These are phyloP conservation scores for Talaromyces sp. DNA, from an alignment of 2,329 filamentous ascomycete species.

Conservation along the genomic window DNA sequence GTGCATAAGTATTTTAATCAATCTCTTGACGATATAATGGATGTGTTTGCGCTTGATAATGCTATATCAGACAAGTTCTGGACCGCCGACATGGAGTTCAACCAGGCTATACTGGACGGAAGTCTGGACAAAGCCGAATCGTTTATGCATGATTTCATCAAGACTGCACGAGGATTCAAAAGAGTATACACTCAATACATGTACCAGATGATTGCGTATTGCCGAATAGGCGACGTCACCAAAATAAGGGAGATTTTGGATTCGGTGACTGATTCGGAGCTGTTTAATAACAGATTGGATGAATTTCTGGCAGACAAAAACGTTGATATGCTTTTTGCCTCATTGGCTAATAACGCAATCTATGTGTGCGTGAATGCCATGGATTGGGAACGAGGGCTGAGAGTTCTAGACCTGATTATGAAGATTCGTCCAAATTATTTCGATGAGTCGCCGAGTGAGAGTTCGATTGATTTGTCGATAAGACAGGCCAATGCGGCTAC, in stretches of 20 bases:
- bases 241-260: conserved; percentile 21
- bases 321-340: conserved; percentile 15
- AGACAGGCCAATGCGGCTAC: conserved; percentile 19
- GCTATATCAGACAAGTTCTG: conserved; percentile 4
- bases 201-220: conserved; percentile 21
- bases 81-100: conserved; percentile 6
- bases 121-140: conserved; percentile 2
- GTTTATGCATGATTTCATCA: conserved; percentile 19
- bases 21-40: conserved; percentile 7
- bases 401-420: conserved; percentile 18
- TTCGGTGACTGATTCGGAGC: conserved; percentile 20
- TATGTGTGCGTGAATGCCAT: conserved; percentile 16
- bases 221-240: conserved; percentile 19
- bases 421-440: conserved; percentile 21
- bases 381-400: conserved; percentile 19
- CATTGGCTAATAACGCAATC: conserved; percentile 21
- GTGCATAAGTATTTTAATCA: not conserved
- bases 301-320: conserved; percentile 16
- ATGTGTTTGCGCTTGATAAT: not conserved
- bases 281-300: conserved; percentile 19
- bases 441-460: conserved; percentile 14
- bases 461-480: conserved; percentile 17
- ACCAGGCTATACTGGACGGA: conserved; percentile 1
- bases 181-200: conserved; percentile 18
- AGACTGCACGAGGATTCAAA: conserved; percentile 13